Conservation (phyloP, 495 filamentous ascomycete species). For the Chaetomium fimeti region DNA sequence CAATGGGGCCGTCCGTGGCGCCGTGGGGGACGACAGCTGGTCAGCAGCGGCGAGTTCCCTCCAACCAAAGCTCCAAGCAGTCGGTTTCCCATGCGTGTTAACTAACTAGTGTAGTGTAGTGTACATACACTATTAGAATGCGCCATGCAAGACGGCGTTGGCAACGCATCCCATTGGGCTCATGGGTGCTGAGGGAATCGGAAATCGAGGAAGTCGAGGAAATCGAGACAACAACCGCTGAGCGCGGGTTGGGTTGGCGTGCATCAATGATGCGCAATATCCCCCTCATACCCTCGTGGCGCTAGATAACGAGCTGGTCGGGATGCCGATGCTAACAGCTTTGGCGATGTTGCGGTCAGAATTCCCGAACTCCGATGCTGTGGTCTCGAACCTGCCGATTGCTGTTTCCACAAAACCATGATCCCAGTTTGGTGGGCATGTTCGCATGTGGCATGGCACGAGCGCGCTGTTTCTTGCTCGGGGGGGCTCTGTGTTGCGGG, state of each 20-base stretch:
- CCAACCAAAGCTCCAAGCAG: background rate
- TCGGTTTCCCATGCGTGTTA: background rate
- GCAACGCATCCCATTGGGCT: too few species aligned
- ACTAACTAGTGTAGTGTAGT: too few species aligned
- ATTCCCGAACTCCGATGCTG: constrained; percentile 2
- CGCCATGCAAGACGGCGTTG: too few species aligned
- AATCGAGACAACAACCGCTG: too few species aligned
- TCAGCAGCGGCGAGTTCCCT: too few species aligned
- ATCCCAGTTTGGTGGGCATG: background rate
- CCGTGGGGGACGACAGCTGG: background rate
- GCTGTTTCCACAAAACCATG: background rate
- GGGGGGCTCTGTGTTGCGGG: too few species aligned
- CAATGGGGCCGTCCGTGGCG: constrained; percentile 12
- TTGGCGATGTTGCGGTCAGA: background rate
- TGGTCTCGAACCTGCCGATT: background rate
- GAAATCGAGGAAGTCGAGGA: too few species aligned
- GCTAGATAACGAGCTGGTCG: background rate
- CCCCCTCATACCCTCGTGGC: background rate
- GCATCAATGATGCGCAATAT: background rate
- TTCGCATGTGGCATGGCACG: background rate
- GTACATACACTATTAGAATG: too few species aligned
- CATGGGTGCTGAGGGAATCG: too few species aligned
- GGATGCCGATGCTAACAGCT: background rate
- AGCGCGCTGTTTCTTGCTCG: background rate
- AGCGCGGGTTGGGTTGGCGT: too few species aligned